Percentiles rank a stretch among this genome's conserved stretches.
Evolutionary conservation across 139 green algal species (phyloP).

Genomic region (Axilococcus clingmanii): DNA sequence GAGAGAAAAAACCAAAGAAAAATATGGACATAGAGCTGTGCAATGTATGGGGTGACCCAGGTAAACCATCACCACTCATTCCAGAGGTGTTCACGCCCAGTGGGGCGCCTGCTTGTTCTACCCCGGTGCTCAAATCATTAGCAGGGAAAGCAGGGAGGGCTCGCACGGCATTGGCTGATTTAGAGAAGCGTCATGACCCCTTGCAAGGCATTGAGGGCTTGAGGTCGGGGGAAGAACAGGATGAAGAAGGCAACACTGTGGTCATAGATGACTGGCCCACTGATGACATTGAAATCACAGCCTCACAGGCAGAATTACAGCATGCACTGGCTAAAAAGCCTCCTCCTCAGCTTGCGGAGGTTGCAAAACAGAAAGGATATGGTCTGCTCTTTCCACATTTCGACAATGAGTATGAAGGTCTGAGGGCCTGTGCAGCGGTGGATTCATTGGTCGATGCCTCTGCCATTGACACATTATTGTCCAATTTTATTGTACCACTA

Average conservation of each 20-base stretch:
- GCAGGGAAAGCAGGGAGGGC: constrained; percentile 74
- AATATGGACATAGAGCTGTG: constrained; percentile 54
- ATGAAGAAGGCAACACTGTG: background rate
- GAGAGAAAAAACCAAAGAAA: constrained; percentile 51
- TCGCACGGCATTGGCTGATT: constrained; percentile 44
- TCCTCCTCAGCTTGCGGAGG: constrained; percentile 22
- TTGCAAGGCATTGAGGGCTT: constrained; percentile 10
- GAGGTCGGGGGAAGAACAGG: constrained; percentile 6
- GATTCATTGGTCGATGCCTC: constrained; percentile 69
- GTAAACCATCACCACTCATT: constrained; percentile 24
- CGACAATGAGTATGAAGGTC: constrained; percentile 46
- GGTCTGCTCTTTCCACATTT: constrained; percentile 74
- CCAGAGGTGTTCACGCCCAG: constrained; percentile 39
- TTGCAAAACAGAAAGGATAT: constrained; percentile 43
- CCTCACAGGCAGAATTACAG: background rate
- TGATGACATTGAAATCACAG: constrained; percentile 16
- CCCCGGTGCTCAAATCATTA: constrained; percentile 50
- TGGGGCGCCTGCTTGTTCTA: constrained; percentile 36
- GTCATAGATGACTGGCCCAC: constrained; percentile 6
- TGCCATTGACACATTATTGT: constrained; percentile 92
- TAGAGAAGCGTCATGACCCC: constrained; percentile 4
- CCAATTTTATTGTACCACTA: constrained; percentile 90
- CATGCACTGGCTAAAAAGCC: constrained; percentile 1
- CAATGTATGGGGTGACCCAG: constrained; percentile 58
- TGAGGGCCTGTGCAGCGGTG: constrained; percentile 71